Evolutionary conservation across 208 protist species (phyloP).

Genomic region (Trypanosoma conorhini): DNA sequence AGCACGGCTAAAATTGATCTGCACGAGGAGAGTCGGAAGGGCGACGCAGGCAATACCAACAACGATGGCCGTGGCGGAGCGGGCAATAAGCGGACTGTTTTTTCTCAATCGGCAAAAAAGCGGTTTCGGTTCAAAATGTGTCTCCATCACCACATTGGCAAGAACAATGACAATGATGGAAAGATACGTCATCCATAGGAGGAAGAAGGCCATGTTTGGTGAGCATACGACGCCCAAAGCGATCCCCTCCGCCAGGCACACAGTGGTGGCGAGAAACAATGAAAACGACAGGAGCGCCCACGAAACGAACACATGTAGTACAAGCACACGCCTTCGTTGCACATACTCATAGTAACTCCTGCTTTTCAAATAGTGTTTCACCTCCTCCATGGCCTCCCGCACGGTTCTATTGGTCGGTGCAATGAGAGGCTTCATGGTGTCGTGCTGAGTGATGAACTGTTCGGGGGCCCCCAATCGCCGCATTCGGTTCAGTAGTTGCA

Average conservation of each 20-base stretch:
- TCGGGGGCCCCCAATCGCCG: conserved; percentile 42
- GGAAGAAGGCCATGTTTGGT: conserved; percentile 35
- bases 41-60: conserved; percentile 58
- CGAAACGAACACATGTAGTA: conserved; percentile 74
- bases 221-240: conserved; percentile 33
- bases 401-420: conserved; percentile 44
- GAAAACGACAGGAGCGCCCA: conserved; percentile 56
- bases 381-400: conserved; percentile 50
- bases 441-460: conserved; percentile 43
- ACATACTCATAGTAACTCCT: conserved; percentile 76
- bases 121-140: conserved; percentile 81
- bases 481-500: conserved; percentile 49
- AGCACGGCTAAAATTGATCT: conserved; percentile 56
- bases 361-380: conserved; percentile 50
- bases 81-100: conserved; percentile 63
- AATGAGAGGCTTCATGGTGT: conserved; percentile 41
- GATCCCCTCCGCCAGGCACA: conserved; percentile 53
- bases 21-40: conserved; percentile 62
- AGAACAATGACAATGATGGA: conserved; percentile 63
- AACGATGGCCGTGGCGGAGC: conserved; percentile 48
- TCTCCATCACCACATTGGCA: conserved; percentile 76
- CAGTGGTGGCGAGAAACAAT: conserved; percentile 46
- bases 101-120: conserved; percentile 57
- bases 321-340: conserved; percentile 56
- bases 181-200: conserved; percentile 70